phyloP scores from a whole-genome alignment of 306 rosid genomes.

The Vicia faba region DNA sequence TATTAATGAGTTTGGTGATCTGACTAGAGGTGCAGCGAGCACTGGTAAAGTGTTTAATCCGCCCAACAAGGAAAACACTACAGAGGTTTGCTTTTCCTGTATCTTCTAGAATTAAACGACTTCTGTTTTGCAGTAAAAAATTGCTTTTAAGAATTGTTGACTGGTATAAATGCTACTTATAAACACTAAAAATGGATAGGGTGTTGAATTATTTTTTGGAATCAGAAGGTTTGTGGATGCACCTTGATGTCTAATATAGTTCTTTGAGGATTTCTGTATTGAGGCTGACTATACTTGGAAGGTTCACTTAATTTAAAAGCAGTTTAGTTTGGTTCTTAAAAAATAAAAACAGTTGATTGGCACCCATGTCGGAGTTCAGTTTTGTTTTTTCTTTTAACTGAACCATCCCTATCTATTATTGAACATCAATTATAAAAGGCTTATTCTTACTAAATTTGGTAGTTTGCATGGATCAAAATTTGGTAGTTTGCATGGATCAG shows the following conservation, averaged over 20 bases:
- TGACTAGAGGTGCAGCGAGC: slow-evolving; percentile 87
- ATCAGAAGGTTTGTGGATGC: slow-evolving; percentile 1
- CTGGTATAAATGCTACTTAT: neutral
- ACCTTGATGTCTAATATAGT: neutral
- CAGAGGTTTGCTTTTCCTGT: slow-evolving; percentile 59
- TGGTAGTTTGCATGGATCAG: too few species aligned
- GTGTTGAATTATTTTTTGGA: neutral
- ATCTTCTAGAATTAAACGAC: neutral
- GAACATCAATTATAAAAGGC: too few species aligned
- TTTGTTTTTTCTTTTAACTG: too few species aligned
- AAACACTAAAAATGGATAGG: slow-evolving; percentile 22
- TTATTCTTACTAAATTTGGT: too few species aligned
- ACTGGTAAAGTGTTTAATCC: slow-evolving; percentile 75
- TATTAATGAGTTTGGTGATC: slow-evolving; percentile 87
- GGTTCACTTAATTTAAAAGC: too few species aligned
- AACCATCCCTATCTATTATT: too few species aligned
- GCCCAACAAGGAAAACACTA: slow-evolving; percentile 33
- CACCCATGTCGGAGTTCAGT: too few species aligned
- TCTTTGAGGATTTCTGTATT: neutral
- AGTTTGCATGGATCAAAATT: too few species aligned
- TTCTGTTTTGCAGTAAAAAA: slow-evolving; percentile 24
- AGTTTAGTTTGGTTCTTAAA: too few species aligned
- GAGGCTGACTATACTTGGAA: slow-evolving; percentile 4
- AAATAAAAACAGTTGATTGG: too few species aligned
- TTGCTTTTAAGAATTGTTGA: slow-evolving; percentile 8